Evolutionary conservation across 495 filamentous ascomycete genomes (phyloP).

Genomic region (Aspergillus funiculosus): DNA sequence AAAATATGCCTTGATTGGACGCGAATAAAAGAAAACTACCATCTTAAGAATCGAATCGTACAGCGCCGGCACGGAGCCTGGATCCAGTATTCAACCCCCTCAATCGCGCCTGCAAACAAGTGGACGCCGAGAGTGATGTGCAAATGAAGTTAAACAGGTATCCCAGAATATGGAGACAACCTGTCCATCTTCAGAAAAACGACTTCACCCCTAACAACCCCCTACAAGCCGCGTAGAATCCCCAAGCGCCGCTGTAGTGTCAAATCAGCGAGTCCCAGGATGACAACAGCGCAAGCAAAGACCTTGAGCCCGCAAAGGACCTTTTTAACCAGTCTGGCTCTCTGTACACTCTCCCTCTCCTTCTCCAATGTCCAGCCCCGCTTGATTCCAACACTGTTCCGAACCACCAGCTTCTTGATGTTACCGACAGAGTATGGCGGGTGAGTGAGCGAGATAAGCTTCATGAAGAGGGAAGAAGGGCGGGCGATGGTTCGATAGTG

Average conservation of each 20-base stretch:
- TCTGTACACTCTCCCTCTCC: conserved; percentile 1
- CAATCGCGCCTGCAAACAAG: too few species aligned
- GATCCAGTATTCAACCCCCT: too few species aligned
- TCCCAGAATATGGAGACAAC: too few species aligned
- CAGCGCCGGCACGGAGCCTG: too few species aligned
- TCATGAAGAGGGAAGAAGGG: conserved; percentile 6
- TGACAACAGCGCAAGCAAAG: not conserved
- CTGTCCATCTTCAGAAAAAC: conserved; percentile 4
- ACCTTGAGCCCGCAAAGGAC: not conserved
- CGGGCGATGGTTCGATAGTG: conserved; percentile 52
- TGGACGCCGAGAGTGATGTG: too few species aligned
- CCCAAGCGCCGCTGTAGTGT: conserved; percentile 1
- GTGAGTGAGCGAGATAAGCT: not conserved
- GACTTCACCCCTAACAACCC: conserved; percentile 2
- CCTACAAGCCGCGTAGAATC: not conserved
- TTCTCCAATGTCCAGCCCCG: conserved; percentile 11
- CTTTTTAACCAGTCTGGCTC: conserved; percentile 1
- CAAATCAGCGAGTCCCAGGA: conserved; percentile 7
- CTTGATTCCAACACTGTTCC: conserved; percentile 10
- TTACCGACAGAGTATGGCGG: conserved; percentile 10
- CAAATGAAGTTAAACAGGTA: too few species aligned
- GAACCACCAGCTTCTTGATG: conserved; percentile 11
- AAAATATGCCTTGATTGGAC: too few species aligned
- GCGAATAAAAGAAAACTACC: too few species aligned
- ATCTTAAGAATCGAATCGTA: too few species aligned